Conservation (phyloP, 345 rosid genomes). For the Aquilaria sinensis region DNA sequence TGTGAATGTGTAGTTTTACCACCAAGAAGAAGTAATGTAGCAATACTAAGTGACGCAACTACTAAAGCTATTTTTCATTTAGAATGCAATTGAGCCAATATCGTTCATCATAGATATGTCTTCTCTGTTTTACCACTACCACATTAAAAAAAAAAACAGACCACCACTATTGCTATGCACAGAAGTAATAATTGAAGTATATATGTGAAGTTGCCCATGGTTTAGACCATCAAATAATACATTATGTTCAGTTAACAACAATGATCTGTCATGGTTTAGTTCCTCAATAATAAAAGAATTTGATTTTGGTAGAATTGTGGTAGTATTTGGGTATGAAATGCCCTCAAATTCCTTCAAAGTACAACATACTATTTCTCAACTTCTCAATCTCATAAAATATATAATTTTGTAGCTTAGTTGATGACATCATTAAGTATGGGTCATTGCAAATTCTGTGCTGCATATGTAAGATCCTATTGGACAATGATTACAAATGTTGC, state of each 20-base stretch:
- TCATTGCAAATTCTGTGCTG: too few relatives aligned
- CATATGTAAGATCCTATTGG: too few relatives aligned
- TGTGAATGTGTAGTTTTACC: conserved; percentile 6
- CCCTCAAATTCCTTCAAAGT: too few relatives aligned
- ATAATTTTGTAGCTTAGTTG: too few relatives aligned
- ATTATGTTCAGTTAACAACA: not conserved
- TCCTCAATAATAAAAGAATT: not conserved
- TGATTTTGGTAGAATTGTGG: too few relatives aligned
- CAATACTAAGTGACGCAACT: not conserved
- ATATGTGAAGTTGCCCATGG: not conserved
- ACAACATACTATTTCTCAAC: too few relatives aligned
- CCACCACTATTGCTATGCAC: not conserved
- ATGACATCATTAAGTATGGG: too few relatives aligned
- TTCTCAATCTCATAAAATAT: too few relatives aligned
- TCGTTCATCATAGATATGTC: not conserved
- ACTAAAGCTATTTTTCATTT: not conserved
- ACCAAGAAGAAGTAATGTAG: not conserved
- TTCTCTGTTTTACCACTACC: not conserved
- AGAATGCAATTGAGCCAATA: not conserved
- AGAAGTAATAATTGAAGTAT: not conserved
- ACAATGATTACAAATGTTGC: too few relatives aligned
- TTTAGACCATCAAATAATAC: not conserved
- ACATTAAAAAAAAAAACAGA: not conserved
- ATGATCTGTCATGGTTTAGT: not conserved
- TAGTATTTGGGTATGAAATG: too few relatives aligned